Conservation (phyloP, 2,329 filamentous ascomycete species). For the Fusarium protoensiforme region DNA sequence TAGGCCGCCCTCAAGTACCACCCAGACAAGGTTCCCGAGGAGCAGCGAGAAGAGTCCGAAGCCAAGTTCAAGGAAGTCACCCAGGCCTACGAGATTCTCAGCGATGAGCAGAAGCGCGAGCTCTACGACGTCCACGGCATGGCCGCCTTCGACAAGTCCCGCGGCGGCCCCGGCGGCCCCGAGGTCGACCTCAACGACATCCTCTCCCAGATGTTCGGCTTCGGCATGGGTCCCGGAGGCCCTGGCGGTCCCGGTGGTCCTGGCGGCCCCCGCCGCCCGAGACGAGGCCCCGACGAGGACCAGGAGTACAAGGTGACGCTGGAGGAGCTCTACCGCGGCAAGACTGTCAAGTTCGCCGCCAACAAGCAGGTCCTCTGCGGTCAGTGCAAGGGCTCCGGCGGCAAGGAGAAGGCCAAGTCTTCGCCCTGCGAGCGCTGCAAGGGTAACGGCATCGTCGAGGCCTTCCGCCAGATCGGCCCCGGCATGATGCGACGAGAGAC, state of each 20-base stretch:
- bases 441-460: slow-evolving; percentile 81
- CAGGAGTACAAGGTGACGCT: slow-evolving; percentile 91
- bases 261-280: slow-evolving; percentile 69
- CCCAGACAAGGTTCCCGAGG: slow-evolving; percentile 93
- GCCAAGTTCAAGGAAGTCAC: slow-evolving; percentile 92
- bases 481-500: slow-evolving; percentile 86
- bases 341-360: slow-evolving; percentile 95
- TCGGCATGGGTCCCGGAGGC: slow-evolving; percentile 69
- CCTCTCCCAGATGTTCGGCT: slow-evolving; percentile 90
- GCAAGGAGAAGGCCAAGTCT: slow-evolving; percentile 90
- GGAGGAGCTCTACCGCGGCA: slow-evolving; percentile 98
- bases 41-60: slow-evolving; percentile 86
- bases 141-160: slow-evolving; percentile 88
- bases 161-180: slow-evolving; percentile 73
- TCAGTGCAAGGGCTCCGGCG: slow-evolving; percentile 88
- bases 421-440: slow-evolving; percentile 86
- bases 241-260: slow-evolving; percentile 58
- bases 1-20: slow-evolving; percentile 89
- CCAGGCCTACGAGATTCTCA: slow-evolving; percentile 97
- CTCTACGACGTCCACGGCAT: slow-evolving; percentile 96
- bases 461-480: slow-evolving; percentile 85
- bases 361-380: slow-evolving; percentile 93
- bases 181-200: slow-evolving; percentile 92
- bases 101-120: slow-evolving; percentile 92
- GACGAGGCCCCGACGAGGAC: slow-evolving; percentile 84